Conservation (phyloP, 2,329 filamentous ascomycete species). For the Bipolaris victoriae region DNA sequence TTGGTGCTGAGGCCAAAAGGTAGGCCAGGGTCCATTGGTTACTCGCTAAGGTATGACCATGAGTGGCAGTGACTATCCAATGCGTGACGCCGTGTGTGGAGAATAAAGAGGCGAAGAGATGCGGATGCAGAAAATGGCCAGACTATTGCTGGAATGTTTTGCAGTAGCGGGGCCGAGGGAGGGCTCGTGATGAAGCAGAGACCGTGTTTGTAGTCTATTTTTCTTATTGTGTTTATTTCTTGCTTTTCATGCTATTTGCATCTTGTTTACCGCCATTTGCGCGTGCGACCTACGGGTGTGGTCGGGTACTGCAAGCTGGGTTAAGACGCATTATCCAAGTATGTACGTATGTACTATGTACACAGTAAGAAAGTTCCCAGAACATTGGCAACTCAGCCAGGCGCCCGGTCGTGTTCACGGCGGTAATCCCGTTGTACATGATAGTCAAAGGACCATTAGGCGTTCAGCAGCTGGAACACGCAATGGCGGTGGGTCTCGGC, state of each 20-base stretch:
- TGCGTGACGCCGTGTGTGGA: constrained; percentile 1
- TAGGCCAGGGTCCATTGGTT: neutral
- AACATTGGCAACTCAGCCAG: neutral
- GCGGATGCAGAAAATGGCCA: neutral
- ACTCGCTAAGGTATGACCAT: neutral
- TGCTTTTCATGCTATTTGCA: neutral
- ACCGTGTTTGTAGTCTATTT: neutral
- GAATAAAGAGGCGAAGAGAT: neutral
- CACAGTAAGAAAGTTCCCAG: neutral
- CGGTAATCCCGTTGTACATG: neutral
- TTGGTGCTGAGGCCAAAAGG: neutral
- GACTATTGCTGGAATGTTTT: neutral
- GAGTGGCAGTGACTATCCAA: neutral
- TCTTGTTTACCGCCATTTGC: neutral
- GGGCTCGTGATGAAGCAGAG: constrained; percentile 1
- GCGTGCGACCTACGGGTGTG: neutral
- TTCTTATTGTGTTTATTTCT: neutral
- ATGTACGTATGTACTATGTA: neutral
- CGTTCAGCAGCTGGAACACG: neutral
- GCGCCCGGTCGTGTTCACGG: neutral
- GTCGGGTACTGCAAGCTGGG: neutral
- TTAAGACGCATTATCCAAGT: neutral
- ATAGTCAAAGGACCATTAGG: neutral
- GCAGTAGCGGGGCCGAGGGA: neutral
- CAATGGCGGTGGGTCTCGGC: neutral